A percentile compares a stretch with the other conserved stretches of the same genome.
Conservation (phyloP, 371 early-diverging fungal genomes). For the Capillidium rhysosporum region DNA sequence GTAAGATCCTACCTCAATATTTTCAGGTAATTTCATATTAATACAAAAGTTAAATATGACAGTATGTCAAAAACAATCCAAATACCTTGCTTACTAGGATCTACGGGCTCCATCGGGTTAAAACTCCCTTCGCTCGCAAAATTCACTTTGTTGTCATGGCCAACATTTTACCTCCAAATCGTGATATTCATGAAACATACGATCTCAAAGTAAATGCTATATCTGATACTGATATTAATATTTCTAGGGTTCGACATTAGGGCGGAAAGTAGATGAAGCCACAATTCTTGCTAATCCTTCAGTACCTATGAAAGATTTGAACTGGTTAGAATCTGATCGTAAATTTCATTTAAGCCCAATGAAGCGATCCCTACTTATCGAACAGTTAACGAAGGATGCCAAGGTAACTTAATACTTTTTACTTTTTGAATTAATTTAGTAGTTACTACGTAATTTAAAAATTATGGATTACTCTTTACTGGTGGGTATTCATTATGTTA, state of each 20-base stretch:
- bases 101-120: slow-evolving; percentile 89
- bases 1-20: slow-evolving; percentile 65
- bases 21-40: slow-evolving; percentile 27
- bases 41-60: slow-evolving; percentile 1
- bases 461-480: slow-evolving; percentile 97
- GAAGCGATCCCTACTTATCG: slow-evolving; percentile 48
- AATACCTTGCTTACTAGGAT: slow-evolving; percentile 82
- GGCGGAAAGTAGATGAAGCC: slow-evolving; percentile 53
- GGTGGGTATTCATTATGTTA: slow-evolving; percentile 70
- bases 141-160: slow-evolving; percentile 98
- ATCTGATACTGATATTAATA: not conserved
- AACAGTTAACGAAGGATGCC: slow-evolving; percentile 70
- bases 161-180: slow-evolving; percentile 88
- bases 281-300: slow-evolving; percentile 53
- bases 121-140: slow-evolving; percentile 73
- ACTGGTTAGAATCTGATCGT: slow-evolving; percentile 59
- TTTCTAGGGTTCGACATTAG: slow-evolving; percentile 57
- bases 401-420: slow-evolving; percentile 15
- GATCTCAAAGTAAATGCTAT: slow-evolving; percentile 55
- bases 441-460: slow-evolving; percentile 46
- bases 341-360: slow-evolving; percentile 66
- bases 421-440: not conserved
- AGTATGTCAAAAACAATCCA: slow-evolving; percentile 81
- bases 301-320: slow-evolving; percentile 84
- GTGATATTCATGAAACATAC: slow-evolving; percentile 87